phyloP scores from a whole-genome alignment of 2,329 filamentous ascomycete species.

The Botryotinia narcissicola region DNA sequence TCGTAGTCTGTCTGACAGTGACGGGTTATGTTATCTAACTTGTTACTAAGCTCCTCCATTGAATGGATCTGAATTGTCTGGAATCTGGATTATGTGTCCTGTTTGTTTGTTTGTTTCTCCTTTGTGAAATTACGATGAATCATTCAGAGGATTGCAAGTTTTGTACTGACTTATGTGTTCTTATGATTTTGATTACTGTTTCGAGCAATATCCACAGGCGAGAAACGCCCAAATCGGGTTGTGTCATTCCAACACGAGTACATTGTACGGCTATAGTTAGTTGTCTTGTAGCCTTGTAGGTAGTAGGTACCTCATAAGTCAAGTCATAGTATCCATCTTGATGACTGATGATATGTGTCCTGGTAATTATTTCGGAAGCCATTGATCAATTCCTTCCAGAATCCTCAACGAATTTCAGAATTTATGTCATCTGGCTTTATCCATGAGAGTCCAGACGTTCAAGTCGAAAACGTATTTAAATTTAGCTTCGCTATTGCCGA shows the following conservation, averaged over 20 bases:
- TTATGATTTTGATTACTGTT: not conserved
- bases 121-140: slow-evolving; percentile 9
- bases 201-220: slow-evolving; percentile 1
- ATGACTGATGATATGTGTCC: not conserved
- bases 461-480: not conserved
- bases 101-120: not conserved
- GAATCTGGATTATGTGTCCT: not conserved
- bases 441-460: not conserved
- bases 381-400: not conserved
- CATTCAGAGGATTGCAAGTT: slow-evolving; percentile 7
- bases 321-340: not conserved
- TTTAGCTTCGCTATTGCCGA: not conserved
- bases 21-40: not conserved
- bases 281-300: not conserved
- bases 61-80: not conserved
- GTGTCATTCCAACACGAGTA: not conserved
- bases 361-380: not conserved
- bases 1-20: not conserved
- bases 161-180: not conserved
- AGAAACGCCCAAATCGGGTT: not conserved
- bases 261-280: not conserved
- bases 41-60: not conserved
- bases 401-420: not conserved
- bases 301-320: not conserved
- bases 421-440: not conserved